phyloP scores from a whole-genome alignment of 176 grass and related monocot species.

The Aegilops bicornis region DNA sequence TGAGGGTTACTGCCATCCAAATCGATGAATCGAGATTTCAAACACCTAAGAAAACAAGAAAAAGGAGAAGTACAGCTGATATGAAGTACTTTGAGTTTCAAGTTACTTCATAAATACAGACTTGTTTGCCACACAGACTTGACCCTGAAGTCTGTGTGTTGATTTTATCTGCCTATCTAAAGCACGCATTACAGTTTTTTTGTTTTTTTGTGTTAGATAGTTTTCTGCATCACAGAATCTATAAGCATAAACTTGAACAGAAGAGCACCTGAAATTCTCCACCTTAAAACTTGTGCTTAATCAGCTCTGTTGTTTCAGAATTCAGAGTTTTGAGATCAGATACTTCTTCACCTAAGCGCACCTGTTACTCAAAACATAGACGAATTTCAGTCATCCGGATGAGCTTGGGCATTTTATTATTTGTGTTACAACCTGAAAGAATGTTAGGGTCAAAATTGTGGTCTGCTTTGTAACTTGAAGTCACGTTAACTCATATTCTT shows the following conservation, averaged over 20 bases:
- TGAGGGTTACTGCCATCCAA: no score
- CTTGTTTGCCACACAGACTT: not conserved
- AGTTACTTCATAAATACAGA: not conserved
- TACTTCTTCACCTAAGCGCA: not conserved
- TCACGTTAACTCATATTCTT: not conserved
- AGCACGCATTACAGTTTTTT: not conserved
- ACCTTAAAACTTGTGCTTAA: not conserved
- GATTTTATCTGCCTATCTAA: not conserved
- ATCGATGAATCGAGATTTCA: no score
- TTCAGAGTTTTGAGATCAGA: not conserved
- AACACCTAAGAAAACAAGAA: no score
- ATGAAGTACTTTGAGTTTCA: no score
- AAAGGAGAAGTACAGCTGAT: no score
- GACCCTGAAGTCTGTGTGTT: not conserved
- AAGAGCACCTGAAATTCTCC: not conserved
- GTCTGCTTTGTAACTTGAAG: constrained; percentile 7
- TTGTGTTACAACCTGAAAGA: constrained; percentile 2
- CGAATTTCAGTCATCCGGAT: not conserved
- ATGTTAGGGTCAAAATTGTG: not conserved
- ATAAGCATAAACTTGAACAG: not conserved
- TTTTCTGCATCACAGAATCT: not conserved
- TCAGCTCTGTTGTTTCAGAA: not conserved
- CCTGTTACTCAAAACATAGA: not conserved
- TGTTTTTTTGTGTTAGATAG: not conserved
- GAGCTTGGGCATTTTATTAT: not conserved